Percentiles rank a stretch among this genome's conserved stretches.
Evolutionary conservation across 768 basidiomycete species (phyloP).

Genomic region (Mycena sanguinolenta): DNA sequence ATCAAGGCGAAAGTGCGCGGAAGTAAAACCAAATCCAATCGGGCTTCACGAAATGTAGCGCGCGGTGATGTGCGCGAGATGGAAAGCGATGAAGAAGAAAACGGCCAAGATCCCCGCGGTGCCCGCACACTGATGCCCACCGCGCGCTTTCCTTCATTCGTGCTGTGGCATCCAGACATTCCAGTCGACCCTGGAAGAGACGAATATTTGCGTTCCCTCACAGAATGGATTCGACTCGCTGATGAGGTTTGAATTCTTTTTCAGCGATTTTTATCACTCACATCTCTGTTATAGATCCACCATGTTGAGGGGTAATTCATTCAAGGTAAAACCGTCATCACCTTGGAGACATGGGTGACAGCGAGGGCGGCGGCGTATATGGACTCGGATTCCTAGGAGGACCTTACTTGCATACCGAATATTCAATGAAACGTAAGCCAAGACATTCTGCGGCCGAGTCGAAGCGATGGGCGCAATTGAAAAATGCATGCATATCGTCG

Average conservation of each 20-base stretch:
- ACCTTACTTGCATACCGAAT: too few species aligned
- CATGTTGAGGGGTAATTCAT: conserved; percentile 26
- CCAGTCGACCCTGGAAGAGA: conserved; percentile 78
- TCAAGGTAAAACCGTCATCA: too few species aligned
- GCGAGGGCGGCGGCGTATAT: background rate
- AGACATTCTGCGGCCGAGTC: background rate
- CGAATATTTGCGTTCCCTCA: conserved; percentile 77
- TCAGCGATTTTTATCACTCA: background rate
- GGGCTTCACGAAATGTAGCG: conserved; percentile 45
- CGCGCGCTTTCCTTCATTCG: conserved; percentile 73
- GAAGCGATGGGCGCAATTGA: background rate
- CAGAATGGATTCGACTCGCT: conserved; percentile 79
- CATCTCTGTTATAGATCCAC: conserved; percentile 17
- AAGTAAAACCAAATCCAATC: conserved; percentile 29
- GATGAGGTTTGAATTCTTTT: conserved; percentile 62
- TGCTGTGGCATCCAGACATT: conserved; percentile 83
- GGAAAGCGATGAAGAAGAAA: conserved; percentile 39
- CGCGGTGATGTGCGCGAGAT: conserved; percentile 26
- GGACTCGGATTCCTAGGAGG: too few species aligned
- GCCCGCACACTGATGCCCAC: conserved; percentile 58
- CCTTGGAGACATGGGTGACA: conserved; percentile 9
- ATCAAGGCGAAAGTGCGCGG: conserved; percentile 33
- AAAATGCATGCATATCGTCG: too few species aligned
- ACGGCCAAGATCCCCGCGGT: conserved; percentile 44
- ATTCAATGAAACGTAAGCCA: conserved; percentile 3